phyloP scores from a whole-genome alignment of 306 rosid species.

The Potentilla sterilis region DNA sequence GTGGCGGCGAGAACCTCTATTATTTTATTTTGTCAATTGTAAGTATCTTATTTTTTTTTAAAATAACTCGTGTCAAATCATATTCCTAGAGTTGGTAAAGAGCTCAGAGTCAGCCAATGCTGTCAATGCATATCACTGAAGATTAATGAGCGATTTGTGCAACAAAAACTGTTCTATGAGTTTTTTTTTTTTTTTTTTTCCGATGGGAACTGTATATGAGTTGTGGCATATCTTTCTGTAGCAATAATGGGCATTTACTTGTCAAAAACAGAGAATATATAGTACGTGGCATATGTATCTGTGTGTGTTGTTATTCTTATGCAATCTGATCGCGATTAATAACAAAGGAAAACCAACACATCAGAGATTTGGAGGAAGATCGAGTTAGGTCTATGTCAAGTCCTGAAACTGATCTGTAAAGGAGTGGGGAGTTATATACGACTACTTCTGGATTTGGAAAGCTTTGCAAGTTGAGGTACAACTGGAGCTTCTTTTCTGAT shows the following conservation, averaged over 20 bases:
- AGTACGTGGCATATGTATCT: not conserved
- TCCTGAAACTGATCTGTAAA: conserved; percentile 34
- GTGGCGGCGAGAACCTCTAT: too few species aligned
- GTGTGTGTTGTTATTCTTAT: too few species aligned
- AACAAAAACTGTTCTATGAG: too few species aligned
- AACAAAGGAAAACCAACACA: not conserved
- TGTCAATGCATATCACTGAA: too few species aligned
- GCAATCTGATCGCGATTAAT: not conserved
- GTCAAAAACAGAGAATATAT: not conserved
- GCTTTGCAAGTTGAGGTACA: conserved; percentile 45
- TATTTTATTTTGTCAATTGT: too few species aligned
- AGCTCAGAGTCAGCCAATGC: too few species aligned
- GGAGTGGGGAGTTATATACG: conserved; percentile 26
- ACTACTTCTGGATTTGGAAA: conserved; percentile 25
- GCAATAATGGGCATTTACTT: not conserved
- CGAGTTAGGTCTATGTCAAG: conserved; percentile 17
- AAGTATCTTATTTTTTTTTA: too few species aligned
- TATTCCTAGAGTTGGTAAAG: too few species aligned
- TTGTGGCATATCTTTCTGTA: not conserved
- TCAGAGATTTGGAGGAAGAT: not conserved
- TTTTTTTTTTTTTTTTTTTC: too few species aligned
- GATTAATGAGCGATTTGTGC: too few species aligned
- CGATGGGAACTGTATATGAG: not conserved
- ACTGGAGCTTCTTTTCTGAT: conserved; percentile 38
- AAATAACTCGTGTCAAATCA: too few species aligned